Conservation (phyloP, 805 yeast species). For the Debaryomyces maramus region DNA sequence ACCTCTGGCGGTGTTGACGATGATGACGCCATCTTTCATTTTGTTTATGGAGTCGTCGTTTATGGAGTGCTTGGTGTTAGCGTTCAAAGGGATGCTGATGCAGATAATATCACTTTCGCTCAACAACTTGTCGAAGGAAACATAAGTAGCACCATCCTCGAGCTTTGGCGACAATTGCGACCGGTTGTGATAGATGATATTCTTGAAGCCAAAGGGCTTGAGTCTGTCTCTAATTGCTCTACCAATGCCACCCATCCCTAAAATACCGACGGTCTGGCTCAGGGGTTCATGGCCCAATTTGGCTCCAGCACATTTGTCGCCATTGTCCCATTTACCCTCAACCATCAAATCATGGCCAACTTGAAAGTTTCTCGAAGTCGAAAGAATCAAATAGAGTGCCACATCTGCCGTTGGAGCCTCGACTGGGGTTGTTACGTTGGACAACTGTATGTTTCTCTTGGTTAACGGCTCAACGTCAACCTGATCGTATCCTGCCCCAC, state of each 20-base stretch:
- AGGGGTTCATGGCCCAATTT: conserved; percentile 73
- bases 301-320: conserved; percentile 46
- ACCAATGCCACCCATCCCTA: conserved; percentile 92
- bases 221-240: conserved; percentile 72
- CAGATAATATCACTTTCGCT: conserved; percentile 66
- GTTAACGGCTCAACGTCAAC: conserved; percentile 56
- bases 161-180: conserved; percentile 55
- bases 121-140: conserved; percentile 66
- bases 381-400: conserved; percentile 60
- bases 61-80: conserved; percentile 67
- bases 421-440: conserved; percentile 66
- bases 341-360: conserved; percentile 52
- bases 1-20: conserved; percentile 85
- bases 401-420: conserved; percentile 73
- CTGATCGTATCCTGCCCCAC: conserved; percentile 80
- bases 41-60: conserved; percentile 57
- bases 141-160: conserved; percentile 72
- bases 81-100: conserved; percentile 75
- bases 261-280: conserved; percentile 73
- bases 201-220: conserved; percentile 72
- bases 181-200: conserved; percentile 74
- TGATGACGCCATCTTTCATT: conserved; percentile 75
- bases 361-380: conserved; percentile 69
- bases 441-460: conserved; percentile 56
- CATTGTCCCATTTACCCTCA: conserved; percentile 61